phyloP scores from a whole-genome alignment of 768 basidiomycete species.

The Dictyophora rubrovolvata region DNA sequence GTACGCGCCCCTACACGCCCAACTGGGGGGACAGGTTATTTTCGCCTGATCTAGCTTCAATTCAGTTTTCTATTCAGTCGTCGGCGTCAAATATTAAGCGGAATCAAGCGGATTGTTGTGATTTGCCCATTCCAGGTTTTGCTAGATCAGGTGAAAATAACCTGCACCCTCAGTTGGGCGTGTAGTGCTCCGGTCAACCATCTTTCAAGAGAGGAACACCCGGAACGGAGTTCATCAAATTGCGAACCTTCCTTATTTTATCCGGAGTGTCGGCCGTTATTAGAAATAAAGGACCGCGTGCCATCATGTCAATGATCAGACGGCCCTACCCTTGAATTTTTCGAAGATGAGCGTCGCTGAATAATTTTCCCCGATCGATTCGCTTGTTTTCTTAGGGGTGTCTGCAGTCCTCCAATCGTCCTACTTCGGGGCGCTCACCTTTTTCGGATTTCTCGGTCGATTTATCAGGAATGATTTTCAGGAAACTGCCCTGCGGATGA shows the following conservation, averaged over 20 bases:
- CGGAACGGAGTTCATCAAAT: background rate
- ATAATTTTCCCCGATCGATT: background rate
- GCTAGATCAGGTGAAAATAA: no score
- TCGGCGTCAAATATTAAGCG: no score
- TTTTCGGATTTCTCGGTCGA: background rate
- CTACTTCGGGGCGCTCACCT: background rate
- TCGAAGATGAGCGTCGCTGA: background rate
- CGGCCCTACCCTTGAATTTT: background rate
- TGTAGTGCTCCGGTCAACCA: background rate
- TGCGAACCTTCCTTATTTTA: background rate
- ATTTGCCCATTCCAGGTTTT: no score
- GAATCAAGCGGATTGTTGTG: no score
- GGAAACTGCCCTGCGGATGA: background rate
- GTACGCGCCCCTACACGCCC: no score
- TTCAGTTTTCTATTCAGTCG: no score
- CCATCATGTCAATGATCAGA: background rate
- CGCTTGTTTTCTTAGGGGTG: background rate
- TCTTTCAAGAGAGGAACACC: background rate
- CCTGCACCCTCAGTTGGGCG: no score
- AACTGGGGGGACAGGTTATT: no score
- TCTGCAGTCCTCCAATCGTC: background rate
- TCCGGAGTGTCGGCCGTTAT: background rate
- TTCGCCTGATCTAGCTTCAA: no score
- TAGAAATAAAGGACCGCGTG: background rate
- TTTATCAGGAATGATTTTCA: background rate